Base-by-base conservation (phyloP, 2,329 filamentous ascomycete genomes). In the Blastomyces percursus region DNA sequence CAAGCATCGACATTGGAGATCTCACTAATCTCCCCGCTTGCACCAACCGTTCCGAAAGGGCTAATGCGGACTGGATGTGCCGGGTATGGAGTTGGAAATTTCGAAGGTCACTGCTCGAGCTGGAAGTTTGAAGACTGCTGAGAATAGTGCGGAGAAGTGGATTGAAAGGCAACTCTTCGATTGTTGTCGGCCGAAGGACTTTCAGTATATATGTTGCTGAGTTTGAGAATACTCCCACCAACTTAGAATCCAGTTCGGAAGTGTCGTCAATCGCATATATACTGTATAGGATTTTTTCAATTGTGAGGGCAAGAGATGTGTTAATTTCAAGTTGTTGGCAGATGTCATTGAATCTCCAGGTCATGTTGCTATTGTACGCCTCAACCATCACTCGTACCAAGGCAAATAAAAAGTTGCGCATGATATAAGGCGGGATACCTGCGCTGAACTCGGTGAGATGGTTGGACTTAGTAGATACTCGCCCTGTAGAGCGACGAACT, bases 281-380 rank as follows among this genome's bases (percentile, higher is more conserved):
- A 70, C 87, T 88, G 42, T 82, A 78, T 27, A 96, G 76, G 38
- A 96, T 80, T 55, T 84, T 86, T 66, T 88, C 82, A 70, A 96
- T 86, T 16, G 87, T 82, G 5, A 81, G 81, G 32, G 90, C 82
- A 32, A 96, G 84, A 51, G 81, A 81, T 21, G 82, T 81, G 63
- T 90, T 84, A 58, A 96, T 82, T 62, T 86, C 79, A 59, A 86
- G 83, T 52, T 87, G 85, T 67, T 92, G 87, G 32, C 86, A 79
- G 12, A 85, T 81, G 1, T 83, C 81, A 7, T 83, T 80, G 72
- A 95, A 96, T 67, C 87, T 87, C 94, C 93, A 99, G 5, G 86
- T 91, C 38, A 86, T 84, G 46, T 88, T 89, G 73, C 88, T 94
- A 76, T 96, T 91, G 67, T 95, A 88, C 7, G 95, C 84, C 70